A percentile compares a stretch with the other conserved stretches of the same genome.
phyloP scores from a whole-genome alignment of 495 filamentous ascomycete species.

The Trichoderma gamsii region DNA sequence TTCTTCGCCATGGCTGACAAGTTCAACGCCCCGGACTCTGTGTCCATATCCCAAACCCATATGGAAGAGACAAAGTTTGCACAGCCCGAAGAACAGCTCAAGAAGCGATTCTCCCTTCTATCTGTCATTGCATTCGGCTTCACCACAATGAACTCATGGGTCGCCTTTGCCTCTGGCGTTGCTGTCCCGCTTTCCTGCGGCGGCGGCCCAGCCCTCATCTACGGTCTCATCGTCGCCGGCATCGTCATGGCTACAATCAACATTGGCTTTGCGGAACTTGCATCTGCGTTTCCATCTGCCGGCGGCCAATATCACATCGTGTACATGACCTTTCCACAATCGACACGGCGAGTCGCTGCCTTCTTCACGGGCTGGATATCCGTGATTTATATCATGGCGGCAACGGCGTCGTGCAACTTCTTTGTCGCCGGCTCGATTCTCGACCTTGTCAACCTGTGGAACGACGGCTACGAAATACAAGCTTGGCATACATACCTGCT shows the following conservation, averaged over 20 bases:
- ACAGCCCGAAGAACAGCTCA: background rate
- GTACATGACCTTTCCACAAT: background rate
- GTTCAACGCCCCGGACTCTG: background rate
- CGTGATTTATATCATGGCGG: constrained; percentile 1
- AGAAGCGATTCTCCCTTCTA: background rate
- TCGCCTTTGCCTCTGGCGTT: background rate
- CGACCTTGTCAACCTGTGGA: background rate
- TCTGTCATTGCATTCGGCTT: background rate
- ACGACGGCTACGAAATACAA: background rate
- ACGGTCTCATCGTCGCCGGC: background rate
- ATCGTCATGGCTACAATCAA: background rate
- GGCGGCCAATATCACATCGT: constrained; percentile 3
- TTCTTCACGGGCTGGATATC: background rate
- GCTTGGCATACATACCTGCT: background rate
- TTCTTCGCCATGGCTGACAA: background rate
- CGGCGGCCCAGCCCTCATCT: background rate
- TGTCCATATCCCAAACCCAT: background rate
- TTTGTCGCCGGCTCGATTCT: background rate
- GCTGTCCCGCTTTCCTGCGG: background rate
- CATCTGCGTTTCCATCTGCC: background rate
- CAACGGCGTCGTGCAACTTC: background rate
- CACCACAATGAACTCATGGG: background rate
- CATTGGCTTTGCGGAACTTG: background rate
- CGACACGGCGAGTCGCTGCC: background rate
- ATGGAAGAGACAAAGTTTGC: background rate